These are phyloP conservation scores for Penicillium parvum DNA, from an alignment of 495 filamentous ascomycete species.

Conservation along the genomic window DNA sequence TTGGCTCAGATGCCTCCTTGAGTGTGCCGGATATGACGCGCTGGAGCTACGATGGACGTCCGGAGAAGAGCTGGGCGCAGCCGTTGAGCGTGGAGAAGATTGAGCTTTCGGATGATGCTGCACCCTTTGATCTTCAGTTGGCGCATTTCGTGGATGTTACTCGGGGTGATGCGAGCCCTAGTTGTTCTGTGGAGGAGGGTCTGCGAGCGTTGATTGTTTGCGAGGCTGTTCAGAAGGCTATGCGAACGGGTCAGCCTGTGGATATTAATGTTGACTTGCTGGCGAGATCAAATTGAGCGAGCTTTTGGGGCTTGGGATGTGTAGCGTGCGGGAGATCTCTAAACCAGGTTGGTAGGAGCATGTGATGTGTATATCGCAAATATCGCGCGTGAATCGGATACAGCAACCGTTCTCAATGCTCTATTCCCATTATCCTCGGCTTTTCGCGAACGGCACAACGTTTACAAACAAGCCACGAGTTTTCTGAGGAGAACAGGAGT, in stretches of 20 bases:
- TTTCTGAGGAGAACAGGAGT: too few species aligned
- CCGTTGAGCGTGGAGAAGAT: slow-evolving; percentile 28
- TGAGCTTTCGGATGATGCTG: slow-evolving; percentile 32
- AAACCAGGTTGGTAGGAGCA: neutral
- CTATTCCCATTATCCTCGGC: neutral
- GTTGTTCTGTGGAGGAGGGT: slow-evolving; percentile 44
- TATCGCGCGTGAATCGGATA: too few species aligned
- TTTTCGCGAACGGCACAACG: too few species aligned
- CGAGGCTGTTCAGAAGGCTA: slow-evolving; percentile 37
- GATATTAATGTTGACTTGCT: slow-evolving; percentile 29
- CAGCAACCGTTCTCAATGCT: neutral
- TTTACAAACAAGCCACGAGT: too few species aligned
- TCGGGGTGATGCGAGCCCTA: slow-evolving; percentile 35
- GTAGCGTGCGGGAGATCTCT: too few species aligned
- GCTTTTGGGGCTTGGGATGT: too few species aligned
- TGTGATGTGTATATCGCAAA: neutral
- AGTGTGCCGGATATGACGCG: slow-evolving; percentile 53
- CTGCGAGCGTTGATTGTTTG: slow-evolving; percentile 42
- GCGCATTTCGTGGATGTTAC: slow-evolving; percentile 54
- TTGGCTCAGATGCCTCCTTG: slow-evolving; percentile 50
- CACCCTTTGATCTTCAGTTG: slow-evolving; percentile 54
- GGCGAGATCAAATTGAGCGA: neutral
- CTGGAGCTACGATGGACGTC: slow-evolving; percentile 45
- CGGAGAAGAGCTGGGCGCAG: slow-evolving; percentile 32
- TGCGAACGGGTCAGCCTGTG: slow-evolving; percentile 34